Evolutionary conservation across 352 stramenopile species (phyloP).

Genomic region (Pythium monospermum): DNA sequence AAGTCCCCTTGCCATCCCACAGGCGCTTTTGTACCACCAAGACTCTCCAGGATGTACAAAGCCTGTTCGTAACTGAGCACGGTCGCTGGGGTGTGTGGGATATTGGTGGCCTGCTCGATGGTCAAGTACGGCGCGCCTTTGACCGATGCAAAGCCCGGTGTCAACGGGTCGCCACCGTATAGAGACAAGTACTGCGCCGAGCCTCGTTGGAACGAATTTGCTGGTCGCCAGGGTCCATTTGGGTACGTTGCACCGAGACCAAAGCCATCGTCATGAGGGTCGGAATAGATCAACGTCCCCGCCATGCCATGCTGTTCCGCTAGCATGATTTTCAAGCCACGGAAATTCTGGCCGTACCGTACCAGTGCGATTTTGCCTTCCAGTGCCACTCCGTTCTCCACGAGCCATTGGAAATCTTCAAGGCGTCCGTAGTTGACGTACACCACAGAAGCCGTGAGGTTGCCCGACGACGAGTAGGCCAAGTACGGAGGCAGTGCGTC

Average conservation of each 20-base stretch:
- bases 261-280: conserved; percentile 82
- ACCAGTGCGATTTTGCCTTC: conserved; percentile 76
- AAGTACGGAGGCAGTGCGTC: conserved; percentile 69
- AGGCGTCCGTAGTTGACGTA: conserved; percentile 85
- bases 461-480: conserved; percentile 72
- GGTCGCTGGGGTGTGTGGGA: conserved; percentile 60
- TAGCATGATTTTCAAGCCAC: conserved; percentile 80
- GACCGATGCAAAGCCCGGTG: conserved; percentile 24
- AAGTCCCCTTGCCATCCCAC: conserved; percentile 56
- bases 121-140: conserved; percentile 22
- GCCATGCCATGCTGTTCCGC: conserved; percentile 66
- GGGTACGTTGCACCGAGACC: conserved; percentile 58
- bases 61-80: conserved; percentile 80
- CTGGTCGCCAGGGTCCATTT: conserved; percentile 67
- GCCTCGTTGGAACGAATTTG: conserved; percentile 75
- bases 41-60: conserved; percentile 50
- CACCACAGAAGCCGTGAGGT: conserved; percentile 61
- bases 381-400: conserved; percentile 56
- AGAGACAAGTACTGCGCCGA: conserved; percentile 81
- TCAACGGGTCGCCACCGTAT: conserved; percentile 62
- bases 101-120: conserved; percentile 40
- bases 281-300: conserved; percentile 84
- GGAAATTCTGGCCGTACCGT: conserved; percentile 73
- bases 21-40: conserved; percentile 50
- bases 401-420: conserved; percentile 74